Evolutionary conservation across 306 rosid genomes (phyloP).

Genomic region (Lathyrus sativus): DNA sequence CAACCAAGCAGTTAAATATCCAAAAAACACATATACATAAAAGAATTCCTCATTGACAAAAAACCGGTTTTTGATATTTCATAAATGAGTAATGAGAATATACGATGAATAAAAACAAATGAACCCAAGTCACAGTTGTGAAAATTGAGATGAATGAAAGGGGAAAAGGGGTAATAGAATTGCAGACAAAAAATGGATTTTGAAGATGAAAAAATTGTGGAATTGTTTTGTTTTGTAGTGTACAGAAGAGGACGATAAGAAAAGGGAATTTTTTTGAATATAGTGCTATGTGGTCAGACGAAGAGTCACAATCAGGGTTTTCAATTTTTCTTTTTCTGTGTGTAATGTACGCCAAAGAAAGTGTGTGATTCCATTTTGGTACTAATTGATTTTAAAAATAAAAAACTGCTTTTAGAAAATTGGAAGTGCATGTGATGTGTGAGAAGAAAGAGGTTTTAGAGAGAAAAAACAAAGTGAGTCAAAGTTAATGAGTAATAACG

Average conservation of each 20-base stretch:
- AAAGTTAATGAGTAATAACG: conserved; percentile 26
- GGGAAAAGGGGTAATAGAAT: conserved; percentile 22
- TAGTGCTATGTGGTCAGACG: conserved; percentile 40
- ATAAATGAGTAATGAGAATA: background rate
- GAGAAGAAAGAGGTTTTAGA: background rate
- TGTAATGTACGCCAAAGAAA: conserved; percentile 38
- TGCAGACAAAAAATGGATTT: conserved; percentile 50
- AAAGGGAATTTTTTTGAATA: conserved; percentile 53
- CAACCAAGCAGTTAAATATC: conserved; percentile 24
- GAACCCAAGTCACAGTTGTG: background rate
- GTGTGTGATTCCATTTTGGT: conserved; percentile 27
- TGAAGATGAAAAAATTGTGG: conserved; percentile 26
- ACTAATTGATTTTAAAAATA: background rate
- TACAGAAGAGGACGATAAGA: conserved; percentile 31
- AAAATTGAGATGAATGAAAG: conserved; percentile 24
- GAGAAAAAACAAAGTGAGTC: conserved; percentile 34
- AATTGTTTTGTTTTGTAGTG: conserved; percentile 25
- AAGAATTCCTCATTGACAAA: no score
- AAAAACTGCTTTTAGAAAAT: conserved; percentile 43
- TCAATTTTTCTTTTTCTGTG: conserved; percentile 37
- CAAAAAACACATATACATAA: conserved; percentile 1
- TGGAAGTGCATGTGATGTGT: conserved; percentile 44
- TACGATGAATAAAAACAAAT: background rate
- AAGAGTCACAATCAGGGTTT: conserved; percentile 38
- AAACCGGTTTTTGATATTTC: background rate